A percentile compares a stretch with the other conserved stretches of the same genome.
Evolutionary conservation across 805 yeast genomes (phyloP).

Genomic region (Metschnikowia gelsemii): DNA sequence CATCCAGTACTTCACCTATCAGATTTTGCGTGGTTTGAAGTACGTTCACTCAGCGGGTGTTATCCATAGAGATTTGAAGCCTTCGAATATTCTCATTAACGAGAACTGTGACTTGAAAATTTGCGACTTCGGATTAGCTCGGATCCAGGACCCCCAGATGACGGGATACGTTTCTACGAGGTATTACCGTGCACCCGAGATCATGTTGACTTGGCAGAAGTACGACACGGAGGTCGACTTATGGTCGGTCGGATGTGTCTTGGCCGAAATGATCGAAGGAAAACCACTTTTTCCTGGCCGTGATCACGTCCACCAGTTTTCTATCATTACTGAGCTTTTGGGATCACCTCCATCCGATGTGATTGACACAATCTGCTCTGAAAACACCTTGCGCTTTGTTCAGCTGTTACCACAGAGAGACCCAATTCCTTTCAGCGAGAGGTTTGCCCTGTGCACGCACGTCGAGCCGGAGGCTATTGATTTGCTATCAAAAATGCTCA

Average conservation of each 20-base stretch:
- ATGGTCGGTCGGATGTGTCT: conserved; percentile 97
- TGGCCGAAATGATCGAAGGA: conserved; percentile 97
- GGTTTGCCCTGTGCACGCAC: conserved; percentile 61
- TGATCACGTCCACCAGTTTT: conserved; percentile 97
- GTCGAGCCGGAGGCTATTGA: conserved; percentile 65
- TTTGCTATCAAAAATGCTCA: conserved; percentile 82
- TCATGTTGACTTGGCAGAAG: conserved; percentile 98
- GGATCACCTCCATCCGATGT: conserved; percentile 98
- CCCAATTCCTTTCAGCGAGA: conserved; percentile 81
- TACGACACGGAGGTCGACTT: conserved; percentile 95
- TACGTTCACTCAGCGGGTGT: conserved; percentile 92
- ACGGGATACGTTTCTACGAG: conserved; percentile 96
- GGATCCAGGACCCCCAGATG: conserved; percentile 98
- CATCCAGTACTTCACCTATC: conserved; percentile 94
- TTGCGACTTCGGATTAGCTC: conserved; percentile 92
- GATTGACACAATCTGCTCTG: conserved; percentile 92
- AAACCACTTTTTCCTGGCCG: conserved; percentile 97
- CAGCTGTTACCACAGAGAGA: conserved; percentile 90
- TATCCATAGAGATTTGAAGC: conserved; percentile 85
- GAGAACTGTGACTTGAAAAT: conserved; percentile 90
- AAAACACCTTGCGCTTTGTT: conserved; percentile 91
- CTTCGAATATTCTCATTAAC: conserved; percentile 78
- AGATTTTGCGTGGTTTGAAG: conserved; percentile 84
- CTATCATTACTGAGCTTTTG: conserved; percentile 90
- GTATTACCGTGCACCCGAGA: conserved; percentile 96